A percentile compares a stretch with the other conserved stretches of the same genome.
Conservation (phyloP, 2,329 filamentous ascomycete species). For the Fusarium protoensiforme region DNA sequence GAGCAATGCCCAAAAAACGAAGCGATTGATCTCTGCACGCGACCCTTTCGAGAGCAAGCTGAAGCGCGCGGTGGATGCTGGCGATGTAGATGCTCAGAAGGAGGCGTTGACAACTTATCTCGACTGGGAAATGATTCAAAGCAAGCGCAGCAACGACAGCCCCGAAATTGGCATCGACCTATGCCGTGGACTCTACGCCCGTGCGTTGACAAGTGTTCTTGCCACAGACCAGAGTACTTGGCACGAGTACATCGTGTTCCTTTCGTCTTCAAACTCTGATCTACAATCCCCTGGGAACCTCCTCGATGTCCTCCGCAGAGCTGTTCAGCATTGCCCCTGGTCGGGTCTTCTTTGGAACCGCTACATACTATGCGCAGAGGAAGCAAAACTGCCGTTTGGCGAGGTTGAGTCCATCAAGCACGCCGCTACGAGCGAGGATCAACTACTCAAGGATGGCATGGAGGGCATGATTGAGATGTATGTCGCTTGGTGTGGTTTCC, state of each 20-base stretch:
- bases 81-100: conserved; percentile 66
- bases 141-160: conserved; percentile 61
- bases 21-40: conserved; percentile 70
- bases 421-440: conserved; percentile 84
- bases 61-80: conserved; percentile 65
- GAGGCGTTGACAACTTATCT: conserved; percentile 74
- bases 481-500: conserved; percentile 92
- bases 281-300: conserved; percentile 55
- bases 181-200: conserved; percentile 77
- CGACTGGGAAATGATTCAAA: conserved; percentile 81
- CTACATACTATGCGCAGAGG: conserved; percentile 86
- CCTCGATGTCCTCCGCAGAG: conserved; percentile 80
- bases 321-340: conserved; percentile 92
- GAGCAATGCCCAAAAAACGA: conserved; percentile 70
- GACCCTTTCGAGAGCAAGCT: conserved; percentile 77
- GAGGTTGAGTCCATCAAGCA: conserved; percentile 93
- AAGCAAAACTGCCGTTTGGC: conserved; percentile 78
- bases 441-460: conserved; percentile 87
- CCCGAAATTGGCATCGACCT: conserved; percentile 60
- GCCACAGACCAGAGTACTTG: conserved; percentile 80
- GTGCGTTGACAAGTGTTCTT: conserved; percentile 77
- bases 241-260: conserved; percentile 85
- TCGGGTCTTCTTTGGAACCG: conserved; percentile 92
- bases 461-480: conserved; percentile 91
- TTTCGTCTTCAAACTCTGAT: conserved; percentile 61